Evolutionary conservation across 352 stramenopile genomes (phyloP).

Genomic region (Globisporangium sylvaticum): DNA sequence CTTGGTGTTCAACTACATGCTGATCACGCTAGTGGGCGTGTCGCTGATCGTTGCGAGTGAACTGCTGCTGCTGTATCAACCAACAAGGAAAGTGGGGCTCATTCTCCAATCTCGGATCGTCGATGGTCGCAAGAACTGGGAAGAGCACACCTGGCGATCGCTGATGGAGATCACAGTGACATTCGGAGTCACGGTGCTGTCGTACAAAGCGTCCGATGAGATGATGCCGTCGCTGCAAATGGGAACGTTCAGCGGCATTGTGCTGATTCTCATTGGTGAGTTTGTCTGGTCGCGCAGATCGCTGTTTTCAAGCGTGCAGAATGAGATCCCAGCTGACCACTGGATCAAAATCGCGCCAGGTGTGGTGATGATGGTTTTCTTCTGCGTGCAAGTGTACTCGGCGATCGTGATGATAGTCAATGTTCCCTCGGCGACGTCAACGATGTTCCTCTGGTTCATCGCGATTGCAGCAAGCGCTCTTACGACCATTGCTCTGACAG

Average conservation of each 20-base stretch:
- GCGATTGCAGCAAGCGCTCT: conserved; percentile 37
- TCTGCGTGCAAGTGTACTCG: conserved; percentile 46
- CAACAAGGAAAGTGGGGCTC: conserved; percentile 53
- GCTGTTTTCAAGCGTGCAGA: conserved; percentile 24
- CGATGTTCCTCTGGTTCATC: conserved; percentile 46
- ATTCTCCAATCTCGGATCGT: conserved; percentile 71
- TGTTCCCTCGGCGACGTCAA: conserved; percentile 34
- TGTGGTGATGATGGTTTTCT: conserved; percentile 62
- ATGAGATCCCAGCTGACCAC: conserved; percentile 58
- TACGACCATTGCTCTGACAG: conserved; percentile 43
- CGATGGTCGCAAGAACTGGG: conserved; percentile 64
- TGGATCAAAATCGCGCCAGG: conserved; percentile 76
- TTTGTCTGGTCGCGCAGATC: conserved; percentile 27
- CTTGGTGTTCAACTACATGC: conserved; percentile 62
- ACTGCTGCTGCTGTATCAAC: conserved; percentile 62
- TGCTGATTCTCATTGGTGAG: conserved; percentile 58
- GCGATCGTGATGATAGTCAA: conserved; percentile 39
- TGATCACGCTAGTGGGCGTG: conserved; percentile 70
- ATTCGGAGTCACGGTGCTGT: conserved; percentile 50
- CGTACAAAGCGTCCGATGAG: conserved; percentile 51
- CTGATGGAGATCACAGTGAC: conserved; percentile 54
- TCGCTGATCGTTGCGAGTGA: conserved; percentile 78
- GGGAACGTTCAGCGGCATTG: conserved; percentile 55
- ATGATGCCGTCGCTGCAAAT: conserved; percentile 70
- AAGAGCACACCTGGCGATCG: conserved; percentile 49